Percentiles rank a stretch among this genome's conserved stretches.
phyloP scores from a whole-genome alignment of 139 green algal genomes.

The Spirogloea muscicola region DNA sequence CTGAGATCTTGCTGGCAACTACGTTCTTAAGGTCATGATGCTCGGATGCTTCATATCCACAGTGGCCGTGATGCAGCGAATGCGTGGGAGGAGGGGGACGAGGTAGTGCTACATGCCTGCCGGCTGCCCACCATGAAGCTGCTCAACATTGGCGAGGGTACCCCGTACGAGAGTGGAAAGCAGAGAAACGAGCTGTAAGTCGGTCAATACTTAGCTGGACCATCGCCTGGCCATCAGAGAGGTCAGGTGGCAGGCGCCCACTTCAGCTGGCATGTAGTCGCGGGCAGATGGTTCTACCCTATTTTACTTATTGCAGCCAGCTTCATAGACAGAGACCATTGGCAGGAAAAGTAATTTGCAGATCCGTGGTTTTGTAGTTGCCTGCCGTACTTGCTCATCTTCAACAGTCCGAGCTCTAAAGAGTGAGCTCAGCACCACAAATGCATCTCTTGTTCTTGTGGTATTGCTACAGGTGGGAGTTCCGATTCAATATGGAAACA shows the following conservation, averaged over 20 bases:
- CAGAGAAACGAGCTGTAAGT: neutral
- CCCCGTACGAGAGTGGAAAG: neutral
- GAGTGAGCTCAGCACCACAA: neutral
- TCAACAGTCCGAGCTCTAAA: neutral
- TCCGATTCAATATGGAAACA: slow-evolving; percentile 55
- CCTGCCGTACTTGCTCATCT: neutral
- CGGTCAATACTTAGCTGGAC: neutral
- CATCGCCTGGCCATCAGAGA: neutral
- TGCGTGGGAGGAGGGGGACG: slow-evolving; percentile 33
- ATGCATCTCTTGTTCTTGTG: neutral
- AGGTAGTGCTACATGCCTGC: slow-evolving; percentile 16
- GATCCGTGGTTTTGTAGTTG: neutral
- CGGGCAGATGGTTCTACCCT: neutral
- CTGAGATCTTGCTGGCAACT: neutral
- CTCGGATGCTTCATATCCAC: neutral
- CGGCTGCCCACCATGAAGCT: neutral
- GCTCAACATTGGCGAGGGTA: neutral
- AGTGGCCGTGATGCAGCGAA: slow-evolving; percentile 1
- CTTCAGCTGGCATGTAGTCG: slow-evolving; percentile 1
- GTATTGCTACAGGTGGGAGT: slow-evolving; percentile 24
- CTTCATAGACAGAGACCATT: too few species aligned
- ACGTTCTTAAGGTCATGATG: neutral
- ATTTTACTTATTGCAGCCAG: neutral
- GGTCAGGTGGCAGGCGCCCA: neutral
- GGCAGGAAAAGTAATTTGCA: neutral